Evolutionary conservation across 352 stramenopile species (phyloP), one percentile per base, ranked within the genome.

Genomic region (Phytophthora multivora): DNA sequence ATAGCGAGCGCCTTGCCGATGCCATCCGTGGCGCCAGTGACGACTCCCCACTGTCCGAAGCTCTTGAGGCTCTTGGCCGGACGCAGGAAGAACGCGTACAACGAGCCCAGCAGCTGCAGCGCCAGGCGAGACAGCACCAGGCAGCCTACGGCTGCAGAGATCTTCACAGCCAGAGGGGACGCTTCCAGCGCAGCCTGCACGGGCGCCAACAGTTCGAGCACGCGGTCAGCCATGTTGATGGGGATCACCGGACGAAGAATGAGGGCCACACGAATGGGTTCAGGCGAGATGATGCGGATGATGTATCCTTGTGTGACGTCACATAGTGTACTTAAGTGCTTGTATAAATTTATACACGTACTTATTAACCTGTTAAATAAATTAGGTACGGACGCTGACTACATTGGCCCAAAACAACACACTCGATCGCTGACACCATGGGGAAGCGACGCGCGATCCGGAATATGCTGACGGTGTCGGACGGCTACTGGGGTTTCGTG

Each of bases 11-110:
- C 89, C 73, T 97, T 97, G 66, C 90, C 91, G 60, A 97, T 97
- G 65, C 91, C 91, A 60, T 97, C 90, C n/a, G 88, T 99, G 35
- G 96, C 97, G 50, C 97, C 97, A 38, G 97, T 99, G 45, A 99
- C 87, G 38, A 99, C 88, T 28, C 95, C 97, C 95, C 97, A 99
- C 75, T 98, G 82, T 51, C 98, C 98, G 57, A 98, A 98, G 67
- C 87, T 88, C 59, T 92, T 97, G 41, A 99, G 69, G 66, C 97
- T 90, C 66, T 98, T 98, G 42, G 80, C 83, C 36, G 94, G 96
- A 19, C 96, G 95, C 41, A 99, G 63, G 77, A 99, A 99, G 72
- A 92, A 93, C 50, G 71, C 64, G 69, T 90, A 95, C 62, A 92
- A 47, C 38, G 66, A 73, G 4, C 59, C 63, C 16, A 91, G 19